phyloP scores from a whole-genome alignment of 768 basidiomycete genomes.

The Boletus eberwhitei region DNA sequence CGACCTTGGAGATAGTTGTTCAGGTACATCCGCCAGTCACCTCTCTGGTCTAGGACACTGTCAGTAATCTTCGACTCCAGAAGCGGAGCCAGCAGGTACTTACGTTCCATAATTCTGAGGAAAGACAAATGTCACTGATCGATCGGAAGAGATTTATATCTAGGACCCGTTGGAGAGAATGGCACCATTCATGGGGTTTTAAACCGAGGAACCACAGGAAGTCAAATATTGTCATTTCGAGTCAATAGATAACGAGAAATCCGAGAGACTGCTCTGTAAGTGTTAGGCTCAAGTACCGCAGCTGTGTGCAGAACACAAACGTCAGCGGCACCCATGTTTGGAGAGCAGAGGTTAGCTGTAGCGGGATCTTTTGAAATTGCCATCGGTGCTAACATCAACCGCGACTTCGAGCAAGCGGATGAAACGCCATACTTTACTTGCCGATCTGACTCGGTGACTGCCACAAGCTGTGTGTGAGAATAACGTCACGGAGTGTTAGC shows the following conservation, averaged over 20 bases:
- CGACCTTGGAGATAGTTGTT: conserved; percentile 32
- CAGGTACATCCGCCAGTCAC: conserved; percentile 28
- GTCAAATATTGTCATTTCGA: conserved; percentile 19
- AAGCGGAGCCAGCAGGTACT: not conserved
- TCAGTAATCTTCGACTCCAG: conserved; percentile 2
- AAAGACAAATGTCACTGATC: not conserved
- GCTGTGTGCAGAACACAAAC: conserved; percentile 12
- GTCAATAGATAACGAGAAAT: conserved; percentile 24
- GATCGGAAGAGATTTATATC: conserved; percentile 7
- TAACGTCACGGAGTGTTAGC: conserved; percentile 1
- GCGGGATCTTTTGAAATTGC: conserved; percentile 10
- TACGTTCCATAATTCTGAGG: conserved; percentile 16
- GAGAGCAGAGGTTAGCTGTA: conserved; percentile 17
- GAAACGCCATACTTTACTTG: conserved; percentile 27
- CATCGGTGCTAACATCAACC: conserved; percentile 21
- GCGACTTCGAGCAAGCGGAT: conserved; percentile 11
- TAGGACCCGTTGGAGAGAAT: conserved; percentile 5
- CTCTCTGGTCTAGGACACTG: conserved; percentile 13
- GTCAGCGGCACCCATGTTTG: conserved; percentile 17
- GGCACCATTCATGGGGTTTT: conserved; percentile 14
- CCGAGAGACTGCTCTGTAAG: conserved; percentile 6
- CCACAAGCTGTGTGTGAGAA: conserved; percentile 33
- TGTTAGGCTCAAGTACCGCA: conserved; percentile 14
- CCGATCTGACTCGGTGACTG: conserved; percentile 26
- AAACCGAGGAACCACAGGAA: conserved; percentile 26